Base-by-base conservation (phyloP, 2,329 filamentous ascomycete species). In the Tolypocladium tropicale region DNA sequence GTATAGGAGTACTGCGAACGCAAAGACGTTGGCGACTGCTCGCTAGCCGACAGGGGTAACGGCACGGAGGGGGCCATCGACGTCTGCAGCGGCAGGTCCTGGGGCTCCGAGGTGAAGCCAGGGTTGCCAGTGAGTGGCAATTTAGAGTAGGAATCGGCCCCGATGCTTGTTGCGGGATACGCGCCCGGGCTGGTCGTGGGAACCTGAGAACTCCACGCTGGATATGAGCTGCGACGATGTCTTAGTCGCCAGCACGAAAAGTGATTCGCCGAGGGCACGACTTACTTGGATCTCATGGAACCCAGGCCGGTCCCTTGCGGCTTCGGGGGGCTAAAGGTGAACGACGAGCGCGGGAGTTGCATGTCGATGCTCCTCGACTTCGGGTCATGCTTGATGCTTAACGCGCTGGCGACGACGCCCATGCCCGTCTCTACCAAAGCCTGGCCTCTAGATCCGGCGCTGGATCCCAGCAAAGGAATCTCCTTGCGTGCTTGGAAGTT, bases 401-500 rank as follows among this genome's bases (percentile, higher is more conserved):
- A 65, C 11, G 80, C 76, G 7, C 81, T 80, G 6, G 81, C 80
- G 49, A 84, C 81, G 57, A 84, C 81, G 7, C 81, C 81, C 34
- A 84, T 65, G 3, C 81, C 81, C 0, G 80, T 83, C 67, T 84
- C 81, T n/a, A 84, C 81, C 51, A 85, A 74, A 37, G 84, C 85
- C 68, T 94, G 92, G 43, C 90, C 84, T n/a, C 87, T 80, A 32
- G 89, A 89, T 30, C 86, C 85, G 25, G 86, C 86, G 61, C 88
- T 90, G 18, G 81, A 84, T 21, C 89, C 89, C 55, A 90, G 81
- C 51, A 97, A 79, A 2, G 93, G 91, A 58, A 96, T 88, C 70
- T 97, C 93, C 70, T 96, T 96, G 54, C 93, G 82, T 11, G 91
- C 88, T 70, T 95, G 91, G 70, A 97, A 97, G 71, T 97, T 97